phyloP scores from a whole-genome alignment of 306 rosid genomes.

The Cyclanthera cordifolia region DNA sequence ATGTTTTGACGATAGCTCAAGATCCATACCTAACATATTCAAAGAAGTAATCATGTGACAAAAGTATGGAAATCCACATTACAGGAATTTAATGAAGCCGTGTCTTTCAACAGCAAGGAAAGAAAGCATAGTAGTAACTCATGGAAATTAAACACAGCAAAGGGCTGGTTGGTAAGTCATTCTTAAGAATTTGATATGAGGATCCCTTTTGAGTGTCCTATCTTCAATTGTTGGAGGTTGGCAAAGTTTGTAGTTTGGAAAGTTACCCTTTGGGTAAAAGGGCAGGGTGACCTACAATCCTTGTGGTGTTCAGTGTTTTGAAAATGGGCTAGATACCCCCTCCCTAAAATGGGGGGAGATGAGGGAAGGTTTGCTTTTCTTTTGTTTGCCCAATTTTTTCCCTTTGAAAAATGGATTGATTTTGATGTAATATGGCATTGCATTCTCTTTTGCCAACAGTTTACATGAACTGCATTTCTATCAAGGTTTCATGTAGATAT shows the following conservation, averaged over 20 bases:
- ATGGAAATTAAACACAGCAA: neutral
- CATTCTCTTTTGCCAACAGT: neutral
- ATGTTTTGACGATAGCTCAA: conserved; percentile 74
- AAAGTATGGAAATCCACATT: neutral
- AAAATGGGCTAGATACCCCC: conserved; percentile 7
- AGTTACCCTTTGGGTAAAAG: neutral
- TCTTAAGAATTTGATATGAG: neutral
- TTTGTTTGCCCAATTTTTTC: conserved; percentile 5
- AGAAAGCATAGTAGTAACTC: neutral
- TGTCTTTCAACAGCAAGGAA: neutral
- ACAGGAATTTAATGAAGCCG: neutral
- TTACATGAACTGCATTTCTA: neutral
- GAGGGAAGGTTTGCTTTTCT: conserved; percentile 10
- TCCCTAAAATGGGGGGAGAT: neutral
- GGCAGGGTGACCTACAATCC: neutral
- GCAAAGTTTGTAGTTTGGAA: neutral
- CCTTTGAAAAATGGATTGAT: neutral
- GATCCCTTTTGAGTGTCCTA: neutral
- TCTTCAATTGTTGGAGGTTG: neutral
- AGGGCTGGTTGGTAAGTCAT: neutral
- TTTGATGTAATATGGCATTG: conserved; percentile 1
- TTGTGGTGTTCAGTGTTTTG: neutral
- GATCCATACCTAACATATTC: conserved; percentile 76
- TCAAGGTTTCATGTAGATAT: neutral
- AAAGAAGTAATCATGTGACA: conserved; percentile 39